A percentile compares a stretch with the other conserved stretches of the same genome.
Evolutionary conservation across 1,284 basidiomycete genomes (phyloP).

Genomic region (Lentinus polychrous): DNA sequence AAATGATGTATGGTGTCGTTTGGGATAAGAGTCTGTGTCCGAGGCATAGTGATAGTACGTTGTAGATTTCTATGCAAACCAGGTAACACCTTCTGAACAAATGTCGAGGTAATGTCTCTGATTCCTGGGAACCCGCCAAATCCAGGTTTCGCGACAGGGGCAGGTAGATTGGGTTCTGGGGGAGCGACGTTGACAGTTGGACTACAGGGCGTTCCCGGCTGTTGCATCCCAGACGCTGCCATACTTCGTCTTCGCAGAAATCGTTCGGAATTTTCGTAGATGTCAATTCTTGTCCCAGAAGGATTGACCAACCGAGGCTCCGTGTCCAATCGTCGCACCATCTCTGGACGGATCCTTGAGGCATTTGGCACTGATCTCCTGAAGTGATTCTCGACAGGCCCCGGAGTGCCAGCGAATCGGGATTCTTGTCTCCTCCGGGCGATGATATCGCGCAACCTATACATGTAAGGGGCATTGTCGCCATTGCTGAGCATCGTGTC

Average conservation of each 20-base stretch:
- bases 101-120: conserved; percentile 38
- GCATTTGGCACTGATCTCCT: conserved; percentile 4
- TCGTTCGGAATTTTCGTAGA: conserved; percentile 11
- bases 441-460: conserved; percentile 11
- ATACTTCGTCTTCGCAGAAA: background rate
- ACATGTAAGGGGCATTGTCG: conserved; percentile 18
- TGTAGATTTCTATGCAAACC: conserved; percentile 21
- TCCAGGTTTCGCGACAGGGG: conserved; percentile 24
- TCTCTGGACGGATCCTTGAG: conserved; percentile 54
- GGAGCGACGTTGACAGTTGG: conserved; percentile 14
- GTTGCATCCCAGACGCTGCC: background rate
- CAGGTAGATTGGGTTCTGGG: conserved; percentile 10
- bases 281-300: conserved; percentile 63
- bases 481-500: conserved; percentile 17
- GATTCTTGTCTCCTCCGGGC: conserved; percentile 1
- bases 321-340: conserved; percentile 81
- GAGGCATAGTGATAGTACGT: conserved; percentile 25
- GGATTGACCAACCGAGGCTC: conserved; percentile 77
- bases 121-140: conserved; percentile 94
- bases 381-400: conserved; percentile 12
- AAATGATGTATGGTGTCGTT: conserved; percentile 21
- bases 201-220: conserved; percentile 16
- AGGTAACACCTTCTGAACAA: conserved; percentile 21
- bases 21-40: conserved; percentile 24
- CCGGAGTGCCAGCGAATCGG: conserved; percentile 7